Evolutionary conservation across 305 asterid genomes (phyloP).

Genomic region (Plantago rigida): DNA sequence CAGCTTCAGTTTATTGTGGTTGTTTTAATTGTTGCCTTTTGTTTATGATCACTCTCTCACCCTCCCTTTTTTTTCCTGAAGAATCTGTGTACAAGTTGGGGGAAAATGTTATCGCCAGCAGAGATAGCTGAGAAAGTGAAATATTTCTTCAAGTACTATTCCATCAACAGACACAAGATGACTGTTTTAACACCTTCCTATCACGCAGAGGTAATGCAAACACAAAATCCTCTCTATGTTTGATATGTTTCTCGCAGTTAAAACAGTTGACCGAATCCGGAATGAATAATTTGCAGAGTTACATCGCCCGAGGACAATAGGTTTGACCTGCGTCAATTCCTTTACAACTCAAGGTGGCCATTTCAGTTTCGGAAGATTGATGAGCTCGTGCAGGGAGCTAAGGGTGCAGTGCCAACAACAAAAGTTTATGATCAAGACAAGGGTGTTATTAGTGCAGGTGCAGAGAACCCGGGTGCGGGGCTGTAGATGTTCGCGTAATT

Average conservation of each 20-base stretch:
- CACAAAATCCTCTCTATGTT: neutral
- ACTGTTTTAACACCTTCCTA: slow-evolving; percentile 84
- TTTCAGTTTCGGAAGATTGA: slow-evolving; percentile 73
- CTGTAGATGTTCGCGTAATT: slow-evolving; percentile 27
- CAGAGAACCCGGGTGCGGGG: slow-evolving; percentile 78
- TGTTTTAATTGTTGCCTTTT: neutral
- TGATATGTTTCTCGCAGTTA: neutral
- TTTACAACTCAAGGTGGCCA: slow-evolving; percentile 81
- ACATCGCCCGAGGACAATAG: slow-evolving; percentile 92
- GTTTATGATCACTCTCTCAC: neutral
- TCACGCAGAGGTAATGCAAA: slow-evolving; percentile 68
- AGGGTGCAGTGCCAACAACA: slow-evolving; percentile 36
- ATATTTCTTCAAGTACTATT: slow-evolving; percentile 81
- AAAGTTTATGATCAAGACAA: slow-evolving; percentile 32
- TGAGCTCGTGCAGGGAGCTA: slow-evolving; percentile 52
- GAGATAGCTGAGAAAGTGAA: slow-evolving; percentile 85
- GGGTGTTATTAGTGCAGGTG: slow-evolving; percentile 81
- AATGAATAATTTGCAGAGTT: slow-evolving; percentile 48
- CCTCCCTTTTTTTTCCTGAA: slow-evolving; percentile 25
- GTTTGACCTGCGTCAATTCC: slow-evolving; percentile 85
- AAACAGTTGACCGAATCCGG: neutral
- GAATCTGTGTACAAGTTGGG: slow-evolving; percentile 95
- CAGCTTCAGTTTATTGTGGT: neutral
- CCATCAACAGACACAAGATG: slow-evolving; percentile 94
- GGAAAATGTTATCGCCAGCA: slow-evolving; percentile 57